A percentile compares a stretch with the other conserved stretches of the same genome.
Evolutionary conservation across 345 rosid genomes (phyloP).

Genomic region (Balakata baccata): DNA sequence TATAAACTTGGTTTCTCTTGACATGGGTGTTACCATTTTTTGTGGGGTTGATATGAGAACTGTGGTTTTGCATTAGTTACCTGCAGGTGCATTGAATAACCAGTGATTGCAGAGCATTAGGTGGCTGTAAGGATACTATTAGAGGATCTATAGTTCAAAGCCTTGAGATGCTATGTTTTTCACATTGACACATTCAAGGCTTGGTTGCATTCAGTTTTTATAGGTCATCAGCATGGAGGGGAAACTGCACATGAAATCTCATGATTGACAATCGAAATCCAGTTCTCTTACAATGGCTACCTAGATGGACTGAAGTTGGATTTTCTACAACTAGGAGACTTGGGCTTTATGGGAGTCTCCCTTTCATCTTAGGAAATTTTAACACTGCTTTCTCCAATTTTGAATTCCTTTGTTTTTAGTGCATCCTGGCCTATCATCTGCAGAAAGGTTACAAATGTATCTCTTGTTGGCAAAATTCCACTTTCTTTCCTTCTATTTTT

Average conservation of each 20-base stretch:
- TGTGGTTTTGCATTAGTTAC: conserved; percentile 3
- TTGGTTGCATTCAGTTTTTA: conserved; percentile 17
- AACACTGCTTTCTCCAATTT: neutral
- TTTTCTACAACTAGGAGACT: too few species aligned
- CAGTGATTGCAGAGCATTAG: conserved; percentile 10
- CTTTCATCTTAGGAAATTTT: too few species aligned
- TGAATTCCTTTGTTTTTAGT: conserved; percentile 6
- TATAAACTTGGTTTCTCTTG: conserved; percentile 5
- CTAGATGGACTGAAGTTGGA: conserved; percentile 18
- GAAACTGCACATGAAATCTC: conserved; percentile 10
- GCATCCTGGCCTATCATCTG: conserved; percentile 5
- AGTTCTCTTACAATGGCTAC: conserved; percentile 8
- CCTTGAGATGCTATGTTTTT: conserved; percentile 9
- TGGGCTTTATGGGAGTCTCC: too few species aligned
- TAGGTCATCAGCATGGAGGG: conserved; percentile 18
- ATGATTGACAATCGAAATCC: conserved; percentile 14
- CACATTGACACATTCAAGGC: conserved; percentile 5
- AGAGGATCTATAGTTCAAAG: conserved; percentile 14
- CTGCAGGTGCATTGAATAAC: conserved; percentile 4
- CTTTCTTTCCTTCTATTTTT: neutral
- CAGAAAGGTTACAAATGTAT: neutral
- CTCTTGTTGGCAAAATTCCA: neutral
- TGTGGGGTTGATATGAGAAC: neutral
- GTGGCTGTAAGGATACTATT: conserved; percentile 17
- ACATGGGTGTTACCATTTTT: conserved; percentile 3